phyloP scores from a whole-genome alignment of 257 asterid genomes.

The Perilla frutescens region DNA sequence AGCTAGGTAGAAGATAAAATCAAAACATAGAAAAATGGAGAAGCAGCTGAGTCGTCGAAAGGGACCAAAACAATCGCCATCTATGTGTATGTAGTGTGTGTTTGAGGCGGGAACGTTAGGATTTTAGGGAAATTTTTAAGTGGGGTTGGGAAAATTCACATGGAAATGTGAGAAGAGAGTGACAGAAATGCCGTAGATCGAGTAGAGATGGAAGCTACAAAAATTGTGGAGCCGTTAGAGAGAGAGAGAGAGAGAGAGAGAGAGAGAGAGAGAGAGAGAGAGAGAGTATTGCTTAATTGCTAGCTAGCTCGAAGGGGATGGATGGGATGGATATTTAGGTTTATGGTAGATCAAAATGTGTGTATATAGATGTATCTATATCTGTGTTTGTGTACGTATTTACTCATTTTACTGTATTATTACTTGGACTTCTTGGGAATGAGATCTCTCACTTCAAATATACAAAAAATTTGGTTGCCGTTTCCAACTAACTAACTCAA shows the following conservation, averaged over 20 bases:
- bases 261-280: not conserved
- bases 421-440: slow-evolving; percentile 8
- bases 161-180: slow-evolving; percentile 20
- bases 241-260: not conserved
- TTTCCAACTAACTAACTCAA: no score
- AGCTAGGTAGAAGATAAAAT: no score
- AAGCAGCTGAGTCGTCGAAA: slow-evolving; percentile 30
- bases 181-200: not conserved
- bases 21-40: not conserved
- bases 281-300: no score
- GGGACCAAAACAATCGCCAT: slow-evolving; percentile 64
- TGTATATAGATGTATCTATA: not conserved
- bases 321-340: not conserved
- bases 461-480: no score
- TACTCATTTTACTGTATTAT: not conserved
- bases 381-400: not conserved
- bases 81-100: slow-evolving; percentile 25
- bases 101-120: not conserved
- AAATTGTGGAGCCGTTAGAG: slow-evolving; percentile 7
- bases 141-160: slow-evolving; percentile 16
- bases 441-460: not conserved
- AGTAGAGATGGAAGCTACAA: not conserved
- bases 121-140: not conserved
- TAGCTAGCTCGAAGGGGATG: no score
- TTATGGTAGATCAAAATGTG: not conserved